A percentile compares a stretch with the other conserved stretches of the same genome.
These are phyloP conservation scores for Boletus sp. DNA, from an alignment of 1,284 basidiomycete species.

Conservation along the genomic window DNA sequence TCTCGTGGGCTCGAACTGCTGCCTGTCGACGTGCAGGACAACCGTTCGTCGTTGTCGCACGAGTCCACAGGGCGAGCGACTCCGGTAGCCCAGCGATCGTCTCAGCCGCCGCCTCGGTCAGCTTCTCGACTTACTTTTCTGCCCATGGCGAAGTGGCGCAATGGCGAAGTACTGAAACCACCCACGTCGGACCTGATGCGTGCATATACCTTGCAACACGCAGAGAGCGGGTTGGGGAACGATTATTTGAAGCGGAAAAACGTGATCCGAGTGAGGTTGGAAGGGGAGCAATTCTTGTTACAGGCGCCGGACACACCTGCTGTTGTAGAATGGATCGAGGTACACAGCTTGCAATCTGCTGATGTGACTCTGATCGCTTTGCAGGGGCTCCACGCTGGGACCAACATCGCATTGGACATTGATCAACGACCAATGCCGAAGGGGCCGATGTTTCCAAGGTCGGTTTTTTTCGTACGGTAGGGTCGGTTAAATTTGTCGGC, in stretches of 20 bases:
- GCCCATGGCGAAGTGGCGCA: conserved; percentile 13
- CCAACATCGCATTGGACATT: conserved; percentile 90
- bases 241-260: conserved; percentile 94
- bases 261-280: conserved; percentile 89
- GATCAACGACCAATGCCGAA: conserved; percentile 89
- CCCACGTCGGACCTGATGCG: conserved; percentile 48
- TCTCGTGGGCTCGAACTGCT: conserved; percentile 24
- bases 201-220: conserved; percentile 82
- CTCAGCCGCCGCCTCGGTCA: conserved; percentile 14
- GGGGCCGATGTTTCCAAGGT: conserved; percentile 77
- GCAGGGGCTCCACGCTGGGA: conserved; percentile 85
- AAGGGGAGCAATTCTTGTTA: conserved; percentile 95
- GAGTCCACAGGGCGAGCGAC: conserved; percentile 16
- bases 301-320: conserved; percentile 84
- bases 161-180: conserved; percentile 37
- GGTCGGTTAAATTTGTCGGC: neutral
- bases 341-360: conserved; percentile 33
- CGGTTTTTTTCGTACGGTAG: conserved; percentile 28
- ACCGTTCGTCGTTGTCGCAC: conserved; percentile 24
- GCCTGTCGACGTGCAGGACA: conserved; percentile 25
- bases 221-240: conserved; percentile 90
- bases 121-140: conserved; percentile 22
- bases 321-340: conserved; percentile 97
- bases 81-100: conserved; percentile 10
- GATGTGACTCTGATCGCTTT: conserved; percentile 15